These are phyloP conservation scores for Entamoeba histolytica DNA, from an alignment of 208 protist species.

Conservation along the genomic window DNA sequence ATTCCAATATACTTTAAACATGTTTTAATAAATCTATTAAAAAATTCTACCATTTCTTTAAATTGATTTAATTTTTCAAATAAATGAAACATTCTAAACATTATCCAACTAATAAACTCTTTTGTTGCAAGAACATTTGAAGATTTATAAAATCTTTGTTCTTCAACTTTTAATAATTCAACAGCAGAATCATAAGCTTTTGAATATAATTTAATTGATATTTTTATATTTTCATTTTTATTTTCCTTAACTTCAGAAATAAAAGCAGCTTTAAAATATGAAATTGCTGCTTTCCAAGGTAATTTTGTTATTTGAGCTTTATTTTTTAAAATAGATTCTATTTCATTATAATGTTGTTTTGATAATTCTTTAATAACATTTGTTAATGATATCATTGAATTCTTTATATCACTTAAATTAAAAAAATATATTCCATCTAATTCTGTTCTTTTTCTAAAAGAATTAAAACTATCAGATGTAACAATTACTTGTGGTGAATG, in stretches of 20 bases:
- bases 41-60: neutral
- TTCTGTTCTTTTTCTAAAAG: neutral
- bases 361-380: neutral
- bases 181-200: neutral
- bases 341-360: neutral
- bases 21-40: neutral
- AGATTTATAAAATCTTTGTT: neutral
- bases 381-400: neutral
- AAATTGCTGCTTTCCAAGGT: neutral
- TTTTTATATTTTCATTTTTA: neutral
- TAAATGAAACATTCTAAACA: neutral
- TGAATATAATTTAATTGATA: neutral
- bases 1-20: neutral
- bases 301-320: neutral
- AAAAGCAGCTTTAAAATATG: neutral
- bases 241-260: neutral
- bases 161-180: neutral
- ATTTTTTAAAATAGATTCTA: neutral
- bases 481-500: neutral
- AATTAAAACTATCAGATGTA: neutral
- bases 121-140: neutral
- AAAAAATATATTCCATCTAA: neutral
- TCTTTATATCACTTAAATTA: neutral
- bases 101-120: neutral
- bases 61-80: neutral